Percentiles rank a stretch among this genome's conserved stretches.
Conservation (phyloP, 441 rosid genomes). For the Macaranga tanarius region DNA sequence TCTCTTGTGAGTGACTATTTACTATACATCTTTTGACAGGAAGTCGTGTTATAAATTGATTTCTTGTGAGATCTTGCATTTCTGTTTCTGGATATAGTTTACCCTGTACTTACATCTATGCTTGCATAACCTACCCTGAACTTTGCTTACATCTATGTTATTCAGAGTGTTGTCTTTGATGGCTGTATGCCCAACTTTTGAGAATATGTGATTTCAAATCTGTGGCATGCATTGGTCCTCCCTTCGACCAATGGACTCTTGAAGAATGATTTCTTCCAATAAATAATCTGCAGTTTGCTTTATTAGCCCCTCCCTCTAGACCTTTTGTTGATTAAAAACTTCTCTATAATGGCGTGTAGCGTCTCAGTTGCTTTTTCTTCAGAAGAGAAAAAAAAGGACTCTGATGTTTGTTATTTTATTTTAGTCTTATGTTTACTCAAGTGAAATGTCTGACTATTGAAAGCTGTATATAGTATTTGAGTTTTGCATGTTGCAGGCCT, state of each 20-base stretch:
- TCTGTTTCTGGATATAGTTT: neutral
- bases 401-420: neutral
- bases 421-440: neutral
- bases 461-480: neutral
- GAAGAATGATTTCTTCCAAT: neutral
- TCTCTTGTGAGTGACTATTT: conserved; percentile 66
- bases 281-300: neutral
- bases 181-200: neutral
- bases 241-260: neutral
- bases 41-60: neutral
- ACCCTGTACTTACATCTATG: neutral
- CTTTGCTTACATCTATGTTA: neutral
- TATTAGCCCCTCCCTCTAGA: neutral
- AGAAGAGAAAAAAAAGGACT: neutral
- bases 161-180: neutral
- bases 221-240: neutral
- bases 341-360: neutral
- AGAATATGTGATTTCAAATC: neutral
- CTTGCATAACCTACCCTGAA: neutral
- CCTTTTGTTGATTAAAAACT: neutral
- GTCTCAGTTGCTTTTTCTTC: neutral
- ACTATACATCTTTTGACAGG: neutral
- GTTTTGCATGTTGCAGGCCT: neutral
- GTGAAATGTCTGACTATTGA: neutral
- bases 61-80: neutral